Base-by-base conservation (phyloP, 441 rosid species). In the Isatis lusitanica region DNA sequence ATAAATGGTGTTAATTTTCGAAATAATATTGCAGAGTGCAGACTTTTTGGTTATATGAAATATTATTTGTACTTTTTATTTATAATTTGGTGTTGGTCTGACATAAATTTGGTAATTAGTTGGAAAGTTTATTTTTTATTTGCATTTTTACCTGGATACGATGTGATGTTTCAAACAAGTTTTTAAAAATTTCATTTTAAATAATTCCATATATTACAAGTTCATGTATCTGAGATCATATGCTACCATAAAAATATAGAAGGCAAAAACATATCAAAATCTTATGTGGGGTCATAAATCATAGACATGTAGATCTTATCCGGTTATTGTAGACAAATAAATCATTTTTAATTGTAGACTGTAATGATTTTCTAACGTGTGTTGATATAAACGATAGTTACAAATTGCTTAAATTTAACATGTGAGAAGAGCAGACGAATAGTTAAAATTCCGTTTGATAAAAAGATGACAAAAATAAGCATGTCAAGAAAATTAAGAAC, bases 231-330 rank as follows among this genome's bases (percentile, higher is more conserved):
- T 61, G 51, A 55, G 51, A 68, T 35, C 65, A 68, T 68, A 52
- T 52, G 70, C 51, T 62, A 62, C 43, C 21, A 62, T 53, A 59
- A 61, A 52, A 11, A 51, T 43, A 43, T 75, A 42, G 30, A 61
- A 43, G 74, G 63, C 75, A 69, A 33, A 16, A 52, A 76, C 57
- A 70, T 56, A 63, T 67, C 56, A 52, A 35, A 52, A 62, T 75
- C 59, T 53, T 46, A 61, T 56, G 79, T 70, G 47, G 79, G 79
- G 74, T 63, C 75, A 13, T 75, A 52, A 60, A 75, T 52, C 48
- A 67, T 67, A 67, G 33, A 61, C 57, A 61, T 68, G 28, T 63
- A 38, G 57, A 70, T 76, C 66, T 63, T 55, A 69, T 63, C 79
- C 39, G 4, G 33, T 63, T 56, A 68, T 26, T 55, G 35, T 47